Base-by-base conservation (phyloP, 371 early-diverging fungal species). In the Circinella minor region DNA sequence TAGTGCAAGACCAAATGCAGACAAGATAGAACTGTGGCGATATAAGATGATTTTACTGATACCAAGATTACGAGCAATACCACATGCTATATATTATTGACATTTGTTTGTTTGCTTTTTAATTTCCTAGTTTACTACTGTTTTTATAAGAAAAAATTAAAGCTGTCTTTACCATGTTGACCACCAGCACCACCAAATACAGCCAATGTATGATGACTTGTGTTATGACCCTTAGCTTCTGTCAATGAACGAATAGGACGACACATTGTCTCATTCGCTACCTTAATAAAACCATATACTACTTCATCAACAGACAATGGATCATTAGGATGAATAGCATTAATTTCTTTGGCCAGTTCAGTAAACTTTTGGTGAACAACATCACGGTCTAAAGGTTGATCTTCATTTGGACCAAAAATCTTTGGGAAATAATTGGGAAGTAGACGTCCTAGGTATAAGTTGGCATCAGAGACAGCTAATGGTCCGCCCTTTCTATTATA, bases 161-260 rank as follows among this genome's bases (percentile, higher is more conserved):
- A 43, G 43, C 17, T 63, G 15, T 38, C 14, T 64, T 63, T 74
- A 76, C 80, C 80, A 73, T 93, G 94, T 67, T 95, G 95, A 17
- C 93, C 94, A 55, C 98, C 96, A 51, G 98, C 98, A 20, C 99
- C 99, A 48, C 99, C 99, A 89, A 98, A 98, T 36, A 94, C 95
- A 3, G 97, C 93, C 38, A 99, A 76, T 20, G 89, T 87, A 74
- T 98, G 98, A 60, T 91, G 86, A 15, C 90, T 84, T 0, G 97
- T 89, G 66, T 96, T 94, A 70, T 94, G 92, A 3, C 99, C 99
- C 75, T 93, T 95, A 7, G 94, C 95, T 72, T 98, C 97, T 0
- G 99, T 98, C 65, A 99, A 78, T 1, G 93, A 92, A 9, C 98
- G 89, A 63, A 99, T 97, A 11, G 98, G 96, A 13, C 98, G 85